These are phyloP conservation scores for Rhodotorula taiwanensis DNA, from an alignment of 768 basidiomycete genomes.

Conservation along the genomic window DNA sequence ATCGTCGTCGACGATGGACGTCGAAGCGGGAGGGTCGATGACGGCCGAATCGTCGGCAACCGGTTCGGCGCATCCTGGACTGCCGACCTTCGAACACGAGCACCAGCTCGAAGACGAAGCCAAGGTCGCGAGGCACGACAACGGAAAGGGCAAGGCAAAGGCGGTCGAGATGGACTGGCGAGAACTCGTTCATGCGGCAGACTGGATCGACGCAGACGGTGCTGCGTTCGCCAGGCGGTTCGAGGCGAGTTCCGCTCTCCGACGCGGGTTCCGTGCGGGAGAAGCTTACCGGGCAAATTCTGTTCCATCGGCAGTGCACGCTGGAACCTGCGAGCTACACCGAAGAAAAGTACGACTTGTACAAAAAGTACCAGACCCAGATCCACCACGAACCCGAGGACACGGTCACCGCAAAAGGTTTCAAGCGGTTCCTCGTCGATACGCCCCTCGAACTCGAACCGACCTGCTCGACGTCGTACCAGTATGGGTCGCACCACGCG, in stretches of 20 bases:
- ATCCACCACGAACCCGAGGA: conserved; percentile 64
- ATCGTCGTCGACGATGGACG: too few species aligned
- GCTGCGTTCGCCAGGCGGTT: conserved; percentile 31
- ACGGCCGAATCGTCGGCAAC: too few species aligned
- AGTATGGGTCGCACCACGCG: conserved; percentile 90
- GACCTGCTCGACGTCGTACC: conserved; percentile 51
- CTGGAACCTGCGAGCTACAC: conserved; percentile 72
- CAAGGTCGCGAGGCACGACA: not conserved
- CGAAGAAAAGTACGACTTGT: conserved; percentile 73
- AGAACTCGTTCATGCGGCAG: conserved; percentile 7
- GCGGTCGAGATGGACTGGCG: conserved; percentile 19
- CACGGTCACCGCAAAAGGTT: conserved; percentile 40
- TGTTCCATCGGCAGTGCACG: conserved; percentile 27
- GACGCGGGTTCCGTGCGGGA: too few species aligned
- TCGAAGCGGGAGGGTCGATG: conserved; percentile 6
- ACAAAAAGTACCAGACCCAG: conserved; percentile 60
- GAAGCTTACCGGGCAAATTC: too few species aligned
- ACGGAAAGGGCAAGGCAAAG: conserved; percentile 39
- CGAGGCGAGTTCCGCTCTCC: conserved; percentile 44
- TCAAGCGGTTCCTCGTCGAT: conserved; percentile 64
- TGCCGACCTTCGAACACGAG: too few species aligned
- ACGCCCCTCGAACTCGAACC: conserved; percentile 62
- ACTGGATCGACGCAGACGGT: conserved; percentile 9
- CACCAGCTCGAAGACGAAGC: too few species aligned
- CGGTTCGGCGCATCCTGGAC: too few species aligned